phyloP scores from a whole-genome alignment of 139 green algal genomes.

The Diplosphaera chodatii region DNA sequence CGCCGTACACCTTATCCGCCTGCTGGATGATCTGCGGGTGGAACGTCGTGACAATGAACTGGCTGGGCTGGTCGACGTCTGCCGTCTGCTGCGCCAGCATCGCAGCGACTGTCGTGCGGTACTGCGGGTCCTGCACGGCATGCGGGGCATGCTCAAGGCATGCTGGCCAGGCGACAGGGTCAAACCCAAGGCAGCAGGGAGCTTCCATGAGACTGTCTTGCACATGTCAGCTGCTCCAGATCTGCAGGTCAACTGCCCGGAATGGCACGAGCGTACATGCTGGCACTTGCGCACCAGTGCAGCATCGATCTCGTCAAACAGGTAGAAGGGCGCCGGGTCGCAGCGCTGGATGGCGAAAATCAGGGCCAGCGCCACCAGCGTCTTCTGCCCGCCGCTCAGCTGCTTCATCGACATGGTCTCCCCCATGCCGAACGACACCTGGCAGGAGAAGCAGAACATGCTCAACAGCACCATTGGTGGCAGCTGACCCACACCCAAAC shows the following conservation, averaged over 20 bases:
- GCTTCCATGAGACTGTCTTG: too few species aligned
- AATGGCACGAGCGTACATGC: constrained; percentile 29
- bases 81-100: constrained; percentile 74
- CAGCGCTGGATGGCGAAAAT: constrained; percentile 98
- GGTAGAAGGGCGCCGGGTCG: constrained; percentile 97
- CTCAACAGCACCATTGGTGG: background rate
- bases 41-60: constrained; percentile 99
- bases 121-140: constrained; percentile 8
- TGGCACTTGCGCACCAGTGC: constrained; percentile 94
- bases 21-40: constrained; percentile 76
- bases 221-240: background rate
- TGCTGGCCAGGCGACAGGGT: background rate
- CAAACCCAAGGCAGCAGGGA: too few species aligned
- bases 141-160: background rate
- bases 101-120: constrained; percentile 73
- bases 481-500: too few species aligned
- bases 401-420: constrained; percentile 85
- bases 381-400: constrained; percentile 95
- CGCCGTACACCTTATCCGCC: constrained; percentile 85
- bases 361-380: constrained; percentile 92
- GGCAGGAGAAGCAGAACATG: background rate
- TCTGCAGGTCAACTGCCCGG: background rate
- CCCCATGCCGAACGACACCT: constrained; percentile 69
- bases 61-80: constrained; percentile 61
- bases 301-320: constrained; percentile 99